These are phyloP conservation scores for Moniliella sp. DNA, from an alignment of 1,284 basidiomycete genomes.

Conservation along the genomic window DNA sequence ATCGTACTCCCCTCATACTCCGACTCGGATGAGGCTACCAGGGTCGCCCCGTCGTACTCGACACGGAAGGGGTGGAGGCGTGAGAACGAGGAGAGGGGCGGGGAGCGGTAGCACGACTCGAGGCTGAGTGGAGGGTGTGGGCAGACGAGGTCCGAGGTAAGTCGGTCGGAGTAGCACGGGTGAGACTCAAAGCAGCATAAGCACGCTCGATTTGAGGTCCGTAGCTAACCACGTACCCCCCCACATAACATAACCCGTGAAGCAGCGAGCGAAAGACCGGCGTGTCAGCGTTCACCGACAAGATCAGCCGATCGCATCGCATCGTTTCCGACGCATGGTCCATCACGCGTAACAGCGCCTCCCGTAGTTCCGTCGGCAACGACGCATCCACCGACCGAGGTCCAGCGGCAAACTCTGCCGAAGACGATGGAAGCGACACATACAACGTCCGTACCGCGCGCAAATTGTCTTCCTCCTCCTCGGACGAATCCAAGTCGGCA, in stretches of 20 bases:
- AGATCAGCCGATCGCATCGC: conserved; percentile 13
- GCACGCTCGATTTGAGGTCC: neutral
- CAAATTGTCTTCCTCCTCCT: neutral
- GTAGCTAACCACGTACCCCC: conserved; percentile 9
- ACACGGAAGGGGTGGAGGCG: too few relatives aligned
- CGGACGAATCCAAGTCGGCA: neutral
- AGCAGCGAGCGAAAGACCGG: conserved; percentile 9
- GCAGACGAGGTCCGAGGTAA: too few relatives aligned
- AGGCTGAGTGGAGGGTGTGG: too few relatives aligned
- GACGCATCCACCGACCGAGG: too few relatives aligned
- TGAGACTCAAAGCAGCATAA: neutral
- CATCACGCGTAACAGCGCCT: conserved; percentile 17
- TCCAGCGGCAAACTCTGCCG: too few relatives aligned
- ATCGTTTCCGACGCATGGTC: conserved; percentile 19
- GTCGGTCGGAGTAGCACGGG: too few relatives aligned
- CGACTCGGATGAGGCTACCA: neutral
- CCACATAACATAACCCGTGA: conserved; percentile 24
- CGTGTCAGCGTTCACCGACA: conserved; percentile 10
- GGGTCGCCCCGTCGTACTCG: too few relatives aligned
- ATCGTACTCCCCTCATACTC: neutral
- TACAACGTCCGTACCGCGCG: neutral
- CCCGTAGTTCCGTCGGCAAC: conserved; percentile 8
- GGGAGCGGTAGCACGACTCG: too few relatives aligned
- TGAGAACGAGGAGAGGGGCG: too few relatives aligned
- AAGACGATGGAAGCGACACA: too few relatives aligned